Base-by-base conservation (phyloP, 441 rosid species). In the Sinapis alba region DNA sequence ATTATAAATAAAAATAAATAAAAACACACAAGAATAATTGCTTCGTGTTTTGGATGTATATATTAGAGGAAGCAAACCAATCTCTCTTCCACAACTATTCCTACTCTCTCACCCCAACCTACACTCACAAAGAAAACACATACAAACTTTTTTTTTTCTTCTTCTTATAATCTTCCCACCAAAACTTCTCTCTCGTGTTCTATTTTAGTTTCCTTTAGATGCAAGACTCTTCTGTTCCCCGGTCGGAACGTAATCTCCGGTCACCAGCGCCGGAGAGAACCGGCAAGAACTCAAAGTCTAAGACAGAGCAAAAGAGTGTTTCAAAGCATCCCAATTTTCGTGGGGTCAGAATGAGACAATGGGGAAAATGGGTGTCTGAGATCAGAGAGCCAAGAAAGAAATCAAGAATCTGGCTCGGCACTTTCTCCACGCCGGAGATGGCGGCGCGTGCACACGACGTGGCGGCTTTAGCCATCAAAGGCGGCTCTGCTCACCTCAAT, bases 401-500 rank as follows among this genome's bases (percentile, higher is more conserved):
- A 69, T 88, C 92, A 6, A 85, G 92, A 69, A 88, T 88, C 28
- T 88, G 87, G 92, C 76, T 87, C 0, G 91, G 91, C 11, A 87
- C 89, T 36, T 87, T 83, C 80, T 74, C 93, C 2, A 86, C 92
- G 0, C 84, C 98, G 0, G 97, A 93, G 69, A 91, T 91, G 98
- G 98, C 98, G 0, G 98, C 96, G 0, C 83, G 96, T 34, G 97
- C 98, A 2, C 98, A 91, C 61, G 98, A 93, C 75, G 96, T 93
- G 0, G 98, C 98, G 0, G 96, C 86, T 2, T 76, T 91, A 10
- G 63, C 90, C 9, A 82, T 88, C 51, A 88, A 84, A 77, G 92
- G 92, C 26, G 73, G 65, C 18, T 82, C 90, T 3, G 90, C 92
- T 21, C 79, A 79, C 61, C 87, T 88, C 43, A 88, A 88, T 56